Conservation (phyloP, 1,139 yeast genomes). For the Arxiozyma slooffiae region DNA sequence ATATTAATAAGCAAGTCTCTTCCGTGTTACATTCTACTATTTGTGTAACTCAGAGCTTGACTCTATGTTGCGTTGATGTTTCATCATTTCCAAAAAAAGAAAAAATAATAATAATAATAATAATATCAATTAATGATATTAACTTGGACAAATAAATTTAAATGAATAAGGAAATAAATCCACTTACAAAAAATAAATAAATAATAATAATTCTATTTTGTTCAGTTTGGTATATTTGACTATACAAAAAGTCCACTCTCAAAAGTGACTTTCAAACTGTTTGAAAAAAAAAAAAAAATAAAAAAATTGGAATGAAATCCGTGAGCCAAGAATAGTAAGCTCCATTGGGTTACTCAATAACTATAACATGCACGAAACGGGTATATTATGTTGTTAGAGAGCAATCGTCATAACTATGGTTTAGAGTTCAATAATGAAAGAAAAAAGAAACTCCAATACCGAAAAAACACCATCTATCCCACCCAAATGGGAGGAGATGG, state of each 20-base stretch:
- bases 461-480: conserved; percentile 30
- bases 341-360: conserved; percentile 67
- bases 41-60: conserved; percentile 72
- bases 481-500: conserved; percentile 2
- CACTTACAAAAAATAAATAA: background rate
- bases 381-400: conserved; percentile 9
- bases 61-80: conserved; percentile 78
- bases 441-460: conserved; percentile 47
- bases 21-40: conserved; percentile 28
- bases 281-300: conserved; percentile 19
- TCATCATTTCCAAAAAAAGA: conserved; percentile 44
- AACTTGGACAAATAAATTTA: background rate
- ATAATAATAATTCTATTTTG: background rate
- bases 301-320: conserved; percentile 31
- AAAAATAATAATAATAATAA: no score
- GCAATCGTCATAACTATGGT: conserved; percentile 79
- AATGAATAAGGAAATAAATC: conserved; percentile 2
- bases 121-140: no score
- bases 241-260: conserved; percentile 35
- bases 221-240: conserved; percentile 58
- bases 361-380: conserved; percentile 8
- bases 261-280: conserved; percentile 24
- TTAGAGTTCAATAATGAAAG: conserved; percentile 35
- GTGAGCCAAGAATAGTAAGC: conserved; percentile 68
- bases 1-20: conserved; percentile 38